These are phyloP conservation scores for Pleurotus giganteus DNA, from an alignment of 768 basidiomycete species.

Conservation along the genomic window DNA sequence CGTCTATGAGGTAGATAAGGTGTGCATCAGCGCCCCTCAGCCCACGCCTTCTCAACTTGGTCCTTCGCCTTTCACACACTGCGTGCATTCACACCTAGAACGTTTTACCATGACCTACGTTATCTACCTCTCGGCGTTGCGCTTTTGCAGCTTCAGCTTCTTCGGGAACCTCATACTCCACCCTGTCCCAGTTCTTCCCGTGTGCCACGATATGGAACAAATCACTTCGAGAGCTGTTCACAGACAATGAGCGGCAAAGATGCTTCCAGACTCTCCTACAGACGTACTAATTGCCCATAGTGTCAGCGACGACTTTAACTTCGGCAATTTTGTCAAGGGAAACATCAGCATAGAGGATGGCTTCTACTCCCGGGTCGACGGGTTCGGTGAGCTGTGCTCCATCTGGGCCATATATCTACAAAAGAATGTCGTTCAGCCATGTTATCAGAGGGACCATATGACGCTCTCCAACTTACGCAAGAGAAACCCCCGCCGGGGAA, in stretches of 20 bases:
- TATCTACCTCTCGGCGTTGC: slow-evolving; percentile 15
- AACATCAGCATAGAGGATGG: slow-evolving; percentile 26
- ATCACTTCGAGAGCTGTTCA: slow-evolving; percentile 21
- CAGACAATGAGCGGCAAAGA: neutral
- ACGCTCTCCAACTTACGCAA: slow-evolving; percentile 11
- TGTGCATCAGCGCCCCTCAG: too few species aligned
- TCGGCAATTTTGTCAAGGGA: slow-evolving; percentile 23
- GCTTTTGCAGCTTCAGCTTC: slow-evolving; percentile 6
- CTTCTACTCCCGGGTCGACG: slow-evolving; percentile 23
- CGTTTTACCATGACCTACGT: slow-evolving; percentile 5
- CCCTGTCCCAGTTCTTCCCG: slow-evolving; percentile 24
- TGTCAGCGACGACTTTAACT: slow-evolving; percentile 9
- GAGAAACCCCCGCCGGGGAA: slow-evolving; percentile 27
- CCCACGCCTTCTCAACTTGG: too few species aligned
- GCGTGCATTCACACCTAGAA: neutral
- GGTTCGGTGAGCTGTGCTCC: slow-evolving; percentile 22
- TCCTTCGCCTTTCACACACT: neutral
- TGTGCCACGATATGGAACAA: slow-evolving; percentile 24
- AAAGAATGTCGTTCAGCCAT: neutral
- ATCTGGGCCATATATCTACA: slow-evolving; percentile 29
- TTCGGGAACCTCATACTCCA: slow-evolving; percentile 14
- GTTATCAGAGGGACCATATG: neutral
- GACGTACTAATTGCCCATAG: slow-evolving; percentile 10
- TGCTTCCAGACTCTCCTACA: neutral
- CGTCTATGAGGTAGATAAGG: neutral